These are phyloP conservation scores for Scutellaria galericulata DNA, from an alignment of 257 asterid genomes.

Conservation along the genomic window DNA sequence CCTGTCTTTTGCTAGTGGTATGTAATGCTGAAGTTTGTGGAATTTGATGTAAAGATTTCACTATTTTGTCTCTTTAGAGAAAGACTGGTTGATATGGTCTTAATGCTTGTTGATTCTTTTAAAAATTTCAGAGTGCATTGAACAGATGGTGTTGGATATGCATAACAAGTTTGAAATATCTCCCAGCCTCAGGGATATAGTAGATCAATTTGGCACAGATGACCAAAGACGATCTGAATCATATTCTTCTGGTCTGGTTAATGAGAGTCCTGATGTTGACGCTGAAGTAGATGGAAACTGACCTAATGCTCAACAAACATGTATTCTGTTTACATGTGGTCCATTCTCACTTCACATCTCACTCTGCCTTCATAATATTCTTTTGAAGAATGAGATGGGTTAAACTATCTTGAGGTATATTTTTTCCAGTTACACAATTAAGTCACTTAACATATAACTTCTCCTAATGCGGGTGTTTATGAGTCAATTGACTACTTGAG, in stretches of 20 bases:
- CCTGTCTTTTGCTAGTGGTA: slow-evolving; percentile 83
- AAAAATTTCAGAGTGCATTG: slow-evolving; percentile 63
- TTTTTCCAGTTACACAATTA: too few species aligned
- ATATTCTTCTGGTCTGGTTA: slow-evolving; percentile 50
- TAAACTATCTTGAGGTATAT: too few species aligned
- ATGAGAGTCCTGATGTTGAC: slow-evolving; percentile 42
- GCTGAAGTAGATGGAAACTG: slow-evolving; percentile 49
- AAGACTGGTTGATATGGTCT: not conserved
- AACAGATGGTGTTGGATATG: slow-evolving; percentile 70
- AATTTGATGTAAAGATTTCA: slow-evolving; percentile 20
- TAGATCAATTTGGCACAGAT: slow-evolving; percentile 67
- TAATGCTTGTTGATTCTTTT: slow-evolving; percentile 29
- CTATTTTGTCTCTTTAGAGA: slow-evolving; percentile 17
- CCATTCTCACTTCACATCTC: too few species aligned
- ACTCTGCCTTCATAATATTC: too few species aligned
- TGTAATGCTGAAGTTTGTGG: slow-evolving; percentile 35
- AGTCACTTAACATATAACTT: too few species aligned
- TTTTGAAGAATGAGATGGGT: too few species aligned
- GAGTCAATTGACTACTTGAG: too few species aligned
- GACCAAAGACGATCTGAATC: slow-evolving; percentile 60
- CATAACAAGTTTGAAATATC: slow-evolving; percentile 68
- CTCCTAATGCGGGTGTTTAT: too few species aligned
- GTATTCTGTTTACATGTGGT: too few species aligned
- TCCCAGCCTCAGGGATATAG: slow-evolving; percentile 75
- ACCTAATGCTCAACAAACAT: too few species aligned